Base-by-base conservation (phyloP, 1,284 basidiomycete species). In the Ceratobasidium sp. region DNA sequence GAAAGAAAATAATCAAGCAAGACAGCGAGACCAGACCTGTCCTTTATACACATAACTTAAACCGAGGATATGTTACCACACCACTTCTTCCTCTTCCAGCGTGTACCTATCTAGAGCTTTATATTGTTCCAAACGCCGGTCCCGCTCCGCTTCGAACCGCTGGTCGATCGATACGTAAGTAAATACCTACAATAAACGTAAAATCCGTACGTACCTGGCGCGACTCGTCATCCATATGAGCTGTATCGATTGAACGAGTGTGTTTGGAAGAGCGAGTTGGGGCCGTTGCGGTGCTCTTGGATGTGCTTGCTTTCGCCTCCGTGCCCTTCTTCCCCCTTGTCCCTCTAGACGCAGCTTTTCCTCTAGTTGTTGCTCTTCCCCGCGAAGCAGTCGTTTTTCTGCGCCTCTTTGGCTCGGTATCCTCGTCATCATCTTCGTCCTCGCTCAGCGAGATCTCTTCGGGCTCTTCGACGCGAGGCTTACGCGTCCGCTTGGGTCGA, bases 11-110 rank as follows among this genome's bases (percentile, higher is more conserved):
- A 62, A 44, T 57, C 55, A 57, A 57, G 55, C 12, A 57, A 57
- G 8, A 57, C 55, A 57, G 50, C 50, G n/a, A 23, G 12, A 27
- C n/a, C 55, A 23, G 23, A 38, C 38, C 38, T 38, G n/a, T 27
- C 55, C 23, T 57, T 12, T 57, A 12, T 27, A 57, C 23, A 27
- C 55, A 23, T 57, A 57, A 57, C n/a, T 57, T 57, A 57, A 57
- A 55, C 20, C 27, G 18, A 5, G 27, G 50, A 27, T 12, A 57
- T 57, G 14, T 73, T 48, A 73, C 70, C 70, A 73, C 10, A 73
- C 44, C 2, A 73, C 70, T 73, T 73, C 55, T 44, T 73, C 70
- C 48, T 73, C 70, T 35, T 73, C 70, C 38, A 73, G 55, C 57
- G 70, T 73, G 44, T 73, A 73, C n/a, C n/a, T 23, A 27, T 73